These are phyloP conservation scores for Sextonia rubra DNA, from an alignment of 164 flowering plant species.

Conservation along the genomic window DNA sequence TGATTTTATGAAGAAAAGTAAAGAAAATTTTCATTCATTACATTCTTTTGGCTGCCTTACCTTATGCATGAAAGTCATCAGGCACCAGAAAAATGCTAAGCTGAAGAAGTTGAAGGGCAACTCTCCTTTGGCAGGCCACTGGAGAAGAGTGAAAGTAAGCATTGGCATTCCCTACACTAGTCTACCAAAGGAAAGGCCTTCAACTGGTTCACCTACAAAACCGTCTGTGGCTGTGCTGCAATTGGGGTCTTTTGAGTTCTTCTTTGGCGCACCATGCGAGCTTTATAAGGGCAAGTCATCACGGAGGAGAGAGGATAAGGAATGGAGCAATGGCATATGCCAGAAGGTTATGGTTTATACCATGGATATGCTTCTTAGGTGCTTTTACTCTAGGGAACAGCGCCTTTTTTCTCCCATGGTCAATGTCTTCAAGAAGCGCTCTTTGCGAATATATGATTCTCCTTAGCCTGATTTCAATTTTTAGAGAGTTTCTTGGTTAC, in stretches of 20 bases:
- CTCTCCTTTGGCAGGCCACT: constrained; percentile 22
- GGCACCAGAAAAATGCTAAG: neutral
- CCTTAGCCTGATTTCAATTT: neutral
- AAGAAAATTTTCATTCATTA: neutral
- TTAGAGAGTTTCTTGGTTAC: neutral
- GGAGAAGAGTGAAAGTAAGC: neutral
- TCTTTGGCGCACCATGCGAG: neutral
- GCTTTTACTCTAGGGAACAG: neutral
- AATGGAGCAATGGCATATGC: constrained; percentile 23
- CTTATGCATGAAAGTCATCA: constrained; percentile 4
- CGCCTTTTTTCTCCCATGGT: constrained; percentile 4
- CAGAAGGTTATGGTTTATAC: constrained; percentile 19
- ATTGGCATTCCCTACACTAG: neutral
- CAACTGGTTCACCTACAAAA: constrained; percentile 24
- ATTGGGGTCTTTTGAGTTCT: neutral
- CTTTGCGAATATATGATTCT: constrained; percentile 4
- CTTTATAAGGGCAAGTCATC: neutral
- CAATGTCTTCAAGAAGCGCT: neutral
- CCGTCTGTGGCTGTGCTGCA: neutral
- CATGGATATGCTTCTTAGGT: constrained; percentile 32
- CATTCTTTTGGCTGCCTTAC: neutral
- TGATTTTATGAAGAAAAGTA: neutral
- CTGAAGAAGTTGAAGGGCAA: constrained; percentile 8
- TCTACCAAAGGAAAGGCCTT: constrained; percentile 43
- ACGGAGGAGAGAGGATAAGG: constrained; percentile 10